Base-by-base conservation (phyloP, 192 early-diverging fungal genomes). In the Spizellomyces sp. region DNA sequence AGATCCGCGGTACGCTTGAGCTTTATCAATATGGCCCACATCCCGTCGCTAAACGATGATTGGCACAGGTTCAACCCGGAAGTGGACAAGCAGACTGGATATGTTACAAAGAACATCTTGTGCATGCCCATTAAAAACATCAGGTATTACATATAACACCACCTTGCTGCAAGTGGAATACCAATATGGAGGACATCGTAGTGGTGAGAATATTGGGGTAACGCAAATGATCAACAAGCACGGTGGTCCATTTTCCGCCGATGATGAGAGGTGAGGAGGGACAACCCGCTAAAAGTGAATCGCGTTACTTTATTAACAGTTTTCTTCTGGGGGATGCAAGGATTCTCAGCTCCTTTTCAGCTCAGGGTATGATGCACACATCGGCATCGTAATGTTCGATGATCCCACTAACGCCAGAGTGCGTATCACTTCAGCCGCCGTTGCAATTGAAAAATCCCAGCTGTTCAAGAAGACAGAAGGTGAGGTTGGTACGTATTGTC, bases 371-470 rank as follows among this genome's bases (percentile, higher is more conserved):
- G 45, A 17, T 36, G 27, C 27, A 2, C 27, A 36, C 27, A 36
- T 36, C 27, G 27, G 27, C 27, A 36, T 0, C 27, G 3, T 36
- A 3, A 36, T 36, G 0, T 36, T 36, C 27, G 3, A 36, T 36
- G 27, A 36, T 36, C 27, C 27, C 27, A 36, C 27, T 36, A 36
- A 36, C 27, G 27, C 27, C 27, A 36, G 27, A 36, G 27, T 36
- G 27, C 12, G n/a, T 1, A 57, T 58, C 21, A 21, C 9, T n/a
- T 42, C 54, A 85, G 84, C 84, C 41, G 84, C 84, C 54, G 82
- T 85, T 54, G 82, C 84, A 8, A 81, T 85, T 69, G 84, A 85
- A 73, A 85, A 85, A 59, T 81, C 81, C 6, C 59, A 85, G 17
- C 67, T 85, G 19, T 85, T 85, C 69, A 81, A 85, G 62, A 76